A percentile compares a stretch with the other conserved stretches of the same genome.
These are phyloP conservation scores for Acanthamoeba healyi DNA, from an alignment of 208 protist genomes.

Conservation along the genomic window DNA sequence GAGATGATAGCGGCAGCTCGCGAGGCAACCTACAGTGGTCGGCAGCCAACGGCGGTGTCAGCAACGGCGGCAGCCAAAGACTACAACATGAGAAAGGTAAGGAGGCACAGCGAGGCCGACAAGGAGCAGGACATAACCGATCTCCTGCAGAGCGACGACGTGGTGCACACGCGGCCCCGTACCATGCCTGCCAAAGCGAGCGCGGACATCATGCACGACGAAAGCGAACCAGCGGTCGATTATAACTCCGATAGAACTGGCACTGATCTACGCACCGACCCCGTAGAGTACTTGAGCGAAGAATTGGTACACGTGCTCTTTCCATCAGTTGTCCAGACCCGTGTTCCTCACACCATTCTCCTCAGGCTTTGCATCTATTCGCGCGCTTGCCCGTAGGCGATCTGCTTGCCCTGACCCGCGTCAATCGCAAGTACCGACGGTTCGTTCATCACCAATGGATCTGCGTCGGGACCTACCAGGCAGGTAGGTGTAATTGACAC, in stretches of 20 bases:
- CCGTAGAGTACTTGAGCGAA: slow-evolving; percentile 34
- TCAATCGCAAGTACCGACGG: slow-evolving; percentile 25
- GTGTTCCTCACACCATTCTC: no score
- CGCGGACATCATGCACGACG: not conserved
- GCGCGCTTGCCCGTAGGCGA: not conserved
- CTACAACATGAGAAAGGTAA: slow-evolving; percentile 2
- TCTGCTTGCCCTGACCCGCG: not conserved
- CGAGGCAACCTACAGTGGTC: not conserved
- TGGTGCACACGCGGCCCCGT: not conserved
- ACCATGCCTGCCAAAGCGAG: not conserved
- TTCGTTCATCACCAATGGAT: no score
- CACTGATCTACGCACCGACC: not conserved
- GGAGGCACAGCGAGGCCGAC: not conserved
- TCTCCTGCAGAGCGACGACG: slow-evolving; percentile 40
- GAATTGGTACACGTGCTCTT: not conserved
- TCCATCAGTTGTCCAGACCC: no score
- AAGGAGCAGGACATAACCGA: slow-evolving; percentile 66
- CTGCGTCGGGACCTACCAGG: no score
- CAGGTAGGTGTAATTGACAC: not conserved
- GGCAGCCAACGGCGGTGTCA: not conserved
- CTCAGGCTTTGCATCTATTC: not conserved
- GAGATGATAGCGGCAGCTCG: not conserved
- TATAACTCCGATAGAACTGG: no score
- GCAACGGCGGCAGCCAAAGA: no score
- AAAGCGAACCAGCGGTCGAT: no score